These are phyloP conservation scores for Schwanniomyces pseudopolymorphus DNA, from an alignment of 805 yeast species.

Conservation along the genomic window DNA sequence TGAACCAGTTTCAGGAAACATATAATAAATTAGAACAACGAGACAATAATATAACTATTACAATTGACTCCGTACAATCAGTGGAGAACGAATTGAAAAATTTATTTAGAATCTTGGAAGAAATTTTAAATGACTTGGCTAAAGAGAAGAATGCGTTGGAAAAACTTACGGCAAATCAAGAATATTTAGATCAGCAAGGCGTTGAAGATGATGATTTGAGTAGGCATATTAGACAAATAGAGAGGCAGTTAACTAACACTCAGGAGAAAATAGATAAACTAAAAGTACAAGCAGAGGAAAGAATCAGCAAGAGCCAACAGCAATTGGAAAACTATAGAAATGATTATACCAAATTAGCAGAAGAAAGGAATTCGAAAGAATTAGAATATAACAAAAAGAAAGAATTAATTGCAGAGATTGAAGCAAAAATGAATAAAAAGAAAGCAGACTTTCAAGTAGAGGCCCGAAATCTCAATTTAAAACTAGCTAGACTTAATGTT, in stretches of 20 bases:
- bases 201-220: conserved; percentile 39
- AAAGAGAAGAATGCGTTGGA: conserved; percentile 42
- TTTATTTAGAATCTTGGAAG: conserved; percentile 50
- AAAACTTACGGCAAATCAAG: conserved; percentile 38
- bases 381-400: conserved; percentile 50
- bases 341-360: conserved; percentile 48
- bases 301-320: conserved; percentile 40
- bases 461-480: conserved; percentile 50
- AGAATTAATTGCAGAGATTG: conserved; percentile 44
- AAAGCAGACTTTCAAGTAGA: conserved; percentile 51
- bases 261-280: conserved; percentile 49
- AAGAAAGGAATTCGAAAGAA: conserved; percentile 48
- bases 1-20: conserved; percentile 32
- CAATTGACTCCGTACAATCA: conserved; percentile 58
- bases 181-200: conserved; percentile 37
- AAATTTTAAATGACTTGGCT: conserved; percentile 46
- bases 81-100: conserved; percentile 40
- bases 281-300: conserved; percentile 43
- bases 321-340: conserved; percentile 44
- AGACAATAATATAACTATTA: conserved; percentile 49
- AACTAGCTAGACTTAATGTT: conserved; percentile 53
- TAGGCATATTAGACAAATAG: conserved; percentile 46
- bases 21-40: conserved; percentile 36
- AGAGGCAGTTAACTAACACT: conserved; percentile 48
- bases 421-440: conserved; percentile 37